Conservation (phyloP, 2,329 filamentous ascomycete species). For the Ilyonectria robusta region DNA sequence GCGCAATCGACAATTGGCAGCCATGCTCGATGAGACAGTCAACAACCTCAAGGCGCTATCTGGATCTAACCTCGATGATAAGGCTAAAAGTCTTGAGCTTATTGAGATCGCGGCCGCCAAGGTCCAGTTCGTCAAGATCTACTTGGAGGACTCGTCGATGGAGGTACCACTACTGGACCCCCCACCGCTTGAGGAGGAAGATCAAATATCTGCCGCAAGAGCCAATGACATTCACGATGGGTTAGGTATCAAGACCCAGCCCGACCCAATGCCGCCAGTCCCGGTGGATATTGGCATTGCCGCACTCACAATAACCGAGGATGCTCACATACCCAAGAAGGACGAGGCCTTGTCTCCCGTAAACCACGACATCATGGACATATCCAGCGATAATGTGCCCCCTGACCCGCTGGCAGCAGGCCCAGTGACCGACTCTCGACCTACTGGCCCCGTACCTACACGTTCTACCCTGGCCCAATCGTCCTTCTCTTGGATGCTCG, state of each 20-base stretch:
- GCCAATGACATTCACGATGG: conserved; percentile 18
- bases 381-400: conserved; percentile 34
- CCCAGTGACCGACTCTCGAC: conserved; percentile 33
- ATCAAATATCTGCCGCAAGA: conserved; percentile 29
- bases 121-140: conserved; percentile 75
- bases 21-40: conserved; percentile 78
- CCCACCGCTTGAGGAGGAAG: conserved; percentile 32
- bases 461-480: conserved; percentile 80
- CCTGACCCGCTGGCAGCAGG: neutral
- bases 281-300: conserved; percentile 35
- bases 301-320: conserved; percentile 38
- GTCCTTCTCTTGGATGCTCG: conserved; percentile 85
- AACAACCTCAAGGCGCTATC: conserved; percentile 74
- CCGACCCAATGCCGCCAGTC: conserved; percentile 30
- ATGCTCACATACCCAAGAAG: conserved; percentile 9
- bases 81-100: conserved; percentile 64
- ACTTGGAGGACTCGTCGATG: conserved; percentile 70
- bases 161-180: conserved; percentile 58
- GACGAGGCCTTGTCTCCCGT: conserved; percentile 20
- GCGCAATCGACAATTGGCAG: conserved; percentile 76
- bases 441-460: conserved; percentile 65
- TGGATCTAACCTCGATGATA: conserved; percentile 63
- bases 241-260: conserved; percentile 9
- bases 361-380: conserved; percentile 38
- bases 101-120: conserved; percentile 74